Percentiles rank a stretch among this genome's conserved stretches.
Evolutionary conservation across 2,329 filamentous ascomycete species (phyloP).

Genomic region (Elsinoe batatas): DNA sequence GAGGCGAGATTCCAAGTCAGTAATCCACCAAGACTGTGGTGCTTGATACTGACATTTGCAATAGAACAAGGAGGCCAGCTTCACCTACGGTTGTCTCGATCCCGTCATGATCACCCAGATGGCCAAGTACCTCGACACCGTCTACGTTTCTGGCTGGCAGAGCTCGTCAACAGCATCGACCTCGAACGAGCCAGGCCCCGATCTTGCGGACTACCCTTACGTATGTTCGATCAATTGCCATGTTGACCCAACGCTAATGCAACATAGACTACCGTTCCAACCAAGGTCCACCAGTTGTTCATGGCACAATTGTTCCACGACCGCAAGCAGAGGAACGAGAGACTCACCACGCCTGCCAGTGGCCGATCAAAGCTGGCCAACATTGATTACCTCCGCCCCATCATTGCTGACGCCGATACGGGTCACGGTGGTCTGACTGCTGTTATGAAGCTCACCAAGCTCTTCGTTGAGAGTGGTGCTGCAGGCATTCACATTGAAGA

Average conservation of each 20-base stretch:
- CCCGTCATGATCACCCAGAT: slow-evolving; percentile 99
- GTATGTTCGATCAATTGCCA: slow-evolving; percentile 19
- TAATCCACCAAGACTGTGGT: not conserved
- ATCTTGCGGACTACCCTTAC: slow-evolving; percentile 90
- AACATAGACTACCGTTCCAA: slow-evolving; percentile 81
- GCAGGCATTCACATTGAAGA: slow-evolving; percentile 98
- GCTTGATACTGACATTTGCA: slow-evolving; percentile 12
- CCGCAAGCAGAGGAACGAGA: slow-evolving; percentile 95
- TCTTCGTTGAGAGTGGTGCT: slow-evolving; percentile 92
- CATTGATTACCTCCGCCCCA: slow-evolving; percentile 87
- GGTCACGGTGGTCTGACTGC: slow-evolving; percentile 96
- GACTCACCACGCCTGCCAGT: slow-evolving; percentile 62
- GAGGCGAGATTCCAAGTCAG: slow-evolving; percentile 75
- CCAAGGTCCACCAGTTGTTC: slow-evolving; percentile 96
- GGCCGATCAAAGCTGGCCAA: slow-evolving; percentile 66
- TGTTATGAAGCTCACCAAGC: slow-evolving; percentile 98
- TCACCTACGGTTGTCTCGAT: slow-evolving; percentile 94
- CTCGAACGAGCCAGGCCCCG: slow-evolving; percentile 90
- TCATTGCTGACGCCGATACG: slow-evolving; percentile 94
- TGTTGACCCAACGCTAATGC: not conserved
- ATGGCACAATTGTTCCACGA: slow-evolving; percentile 99
- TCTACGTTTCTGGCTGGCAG: slow-evolving; percentile 99
- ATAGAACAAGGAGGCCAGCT: slow-evolving; percentile 75
- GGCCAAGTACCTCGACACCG: slow-evolving; percentile 96
- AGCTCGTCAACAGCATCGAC: slow-evolving; percentile 92